Conservation (phyloP, 192 early-diverging fungal genomes). For the Gonapodya sp. region DNA sequence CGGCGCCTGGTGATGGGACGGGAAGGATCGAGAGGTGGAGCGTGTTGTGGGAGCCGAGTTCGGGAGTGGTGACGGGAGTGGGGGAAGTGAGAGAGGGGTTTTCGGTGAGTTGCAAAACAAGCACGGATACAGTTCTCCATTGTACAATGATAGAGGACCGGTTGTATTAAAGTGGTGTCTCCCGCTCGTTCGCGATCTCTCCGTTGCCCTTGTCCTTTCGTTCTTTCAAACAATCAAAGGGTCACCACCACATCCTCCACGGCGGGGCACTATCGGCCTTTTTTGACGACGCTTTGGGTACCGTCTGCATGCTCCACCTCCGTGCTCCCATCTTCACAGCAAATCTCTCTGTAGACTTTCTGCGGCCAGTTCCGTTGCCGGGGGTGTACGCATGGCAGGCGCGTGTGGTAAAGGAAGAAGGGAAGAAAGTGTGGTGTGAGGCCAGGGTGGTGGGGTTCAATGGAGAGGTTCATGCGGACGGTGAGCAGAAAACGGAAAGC, state of each 20-base stretch:
- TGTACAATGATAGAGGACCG: too few species aligned
- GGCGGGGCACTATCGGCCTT: not conserved
- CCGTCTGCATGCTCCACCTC: not conserved
- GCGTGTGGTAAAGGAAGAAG: not conserved
- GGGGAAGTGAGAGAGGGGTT: not conserved
- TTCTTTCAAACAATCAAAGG: not conserved
- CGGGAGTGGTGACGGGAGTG: not conserved
- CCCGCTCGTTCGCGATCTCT: too few species aligned
- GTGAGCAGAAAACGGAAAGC: not conserved
- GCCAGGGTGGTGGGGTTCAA: not conserved
- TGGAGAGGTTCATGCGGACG: not conserved
- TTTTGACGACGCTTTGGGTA: not conserved
- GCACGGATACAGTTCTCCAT: too few species aligned
- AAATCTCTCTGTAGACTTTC: not conserved
- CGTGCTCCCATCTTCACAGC: not conserved
- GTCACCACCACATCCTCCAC: not conserved
- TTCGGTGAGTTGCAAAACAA: not conserved
- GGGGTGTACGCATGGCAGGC: not conserved
- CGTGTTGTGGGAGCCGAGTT: not conserved
- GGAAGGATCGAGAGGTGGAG: not conserved
- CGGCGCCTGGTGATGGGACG: not conserved
- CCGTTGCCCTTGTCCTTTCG: not conserved
- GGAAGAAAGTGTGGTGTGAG: not conserved
- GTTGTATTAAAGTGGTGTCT: too few species aligned
- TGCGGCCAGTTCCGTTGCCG: not conserved